Evolutionary conservation across 1,284 basidiomycete genomes (phyloP).

Genomic region (Moesziomyces antarcticus): DNA sequence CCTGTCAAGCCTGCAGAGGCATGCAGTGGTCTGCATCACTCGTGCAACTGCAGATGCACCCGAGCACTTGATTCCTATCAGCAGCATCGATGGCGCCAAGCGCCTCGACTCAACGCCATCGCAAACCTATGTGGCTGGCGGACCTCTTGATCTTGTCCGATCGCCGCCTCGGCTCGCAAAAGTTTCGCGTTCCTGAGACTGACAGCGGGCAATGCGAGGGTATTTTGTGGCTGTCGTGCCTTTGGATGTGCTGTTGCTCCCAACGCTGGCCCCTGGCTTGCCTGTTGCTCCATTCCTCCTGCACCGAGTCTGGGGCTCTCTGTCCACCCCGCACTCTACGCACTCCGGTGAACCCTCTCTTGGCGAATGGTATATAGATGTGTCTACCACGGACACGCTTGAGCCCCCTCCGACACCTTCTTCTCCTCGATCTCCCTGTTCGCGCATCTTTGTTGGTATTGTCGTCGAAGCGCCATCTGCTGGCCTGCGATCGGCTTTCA

Average conservation of each 20-base stretch:
- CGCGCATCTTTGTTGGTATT: neutral
- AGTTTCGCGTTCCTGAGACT: neutral
- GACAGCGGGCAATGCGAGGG: neutral
- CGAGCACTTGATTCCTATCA: neutral
- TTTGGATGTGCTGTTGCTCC: neutral
- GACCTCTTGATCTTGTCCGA: neutral
- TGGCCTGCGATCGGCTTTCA: neutral
- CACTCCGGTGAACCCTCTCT: neutral
- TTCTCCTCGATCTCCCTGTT: neutral
- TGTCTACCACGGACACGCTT: too few relatives aligned
- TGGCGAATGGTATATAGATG: too few relatives aligned
- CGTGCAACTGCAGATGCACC: too few relatives aligned
- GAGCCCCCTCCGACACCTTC: too few relatives aligned
- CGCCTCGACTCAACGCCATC: neutral
- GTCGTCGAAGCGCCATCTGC: slow-evolving; percentile 2
- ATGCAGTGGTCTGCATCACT: neutral
- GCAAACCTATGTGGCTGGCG: neutral
- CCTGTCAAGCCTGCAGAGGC: neutral
- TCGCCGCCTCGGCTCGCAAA: neutral
- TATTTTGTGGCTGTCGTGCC: neutral
- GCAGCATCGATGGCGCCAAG: neutral
- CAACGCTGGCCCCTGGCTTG: neutral
- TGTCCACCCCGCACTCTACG: neutral
- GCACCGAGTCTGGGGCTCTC: neutral
- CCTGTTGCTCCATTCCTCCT: neutral